Evolutionary conservation across 2,329 filamentous ascomycete species (phyloP).

Genomic region (Ustulina deusta): DNA sequence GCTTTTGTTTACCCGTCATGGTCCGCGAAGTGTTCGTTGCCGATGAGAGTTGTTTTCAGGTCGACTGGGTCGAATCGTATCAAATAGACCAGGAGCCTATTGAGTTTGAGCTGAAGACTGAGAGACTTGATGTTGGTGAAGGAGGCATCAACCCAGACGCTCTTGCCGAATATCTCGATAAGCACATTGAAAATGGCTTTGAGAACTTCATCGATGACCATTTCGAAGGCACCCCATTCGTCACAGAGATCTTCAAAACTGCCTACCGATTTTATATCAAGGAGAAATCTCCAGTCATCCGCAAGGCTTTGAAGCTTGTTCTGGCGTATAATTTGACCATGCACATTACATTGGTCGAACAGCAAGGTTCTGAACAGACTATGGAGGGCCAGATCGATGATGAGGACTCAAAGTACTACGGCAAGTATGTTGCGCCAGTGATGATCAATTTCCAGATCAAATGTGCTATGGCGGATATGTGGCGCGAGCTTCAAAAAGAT

Average conservation of each 20-base stretch:
- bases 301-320: conserved; percentile 94
- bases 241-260: conserved; percentile 96
- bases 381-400: conserved; percentile 88
- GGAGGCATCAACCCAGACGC: conserved; percentile 86
- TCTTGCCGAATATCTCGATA: conserved; percentile 92
- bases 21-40: conserved; percentile 93
- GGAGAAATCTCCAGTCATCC: conserved; percentile 88
- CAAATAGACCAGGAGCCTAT: conserved; percentile 76
- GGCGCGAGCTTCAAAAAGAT: conserved; percentile 96
- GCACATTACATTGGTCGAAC: conserved; percentile 94
- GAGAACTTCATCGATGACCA: conserved; percentile 96
- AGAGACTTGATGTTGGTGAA: conserved; percentile 87
- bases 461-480: conserved; percentile 96
- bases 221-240: conserved; percentile 93
- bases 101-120: conserved; percentile 87
- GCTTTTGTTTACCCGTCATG: conserved; percentile 90
- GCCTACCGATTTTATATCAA: conserved; percentile 93
- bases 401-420: conserved; percentile 85
- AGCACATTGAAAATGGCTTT: conserved; percentile 91
- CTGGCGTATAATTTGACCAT: conserved; percentile 95
- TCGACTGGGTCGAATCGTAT: conserved; percentile 92
- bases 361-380: conserved; percentile 81
- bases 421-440: conserved; percentile 91
- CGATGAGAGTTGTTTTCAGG: conserved; percentile 90
- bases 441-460: conserved; percentile 99